Evolutionary conservation across 768 basidiomycete species (phyloP), one percentile per base, ranked within the genome.

Genomic region (Naganishia vaughanmartiniae): DNA sequence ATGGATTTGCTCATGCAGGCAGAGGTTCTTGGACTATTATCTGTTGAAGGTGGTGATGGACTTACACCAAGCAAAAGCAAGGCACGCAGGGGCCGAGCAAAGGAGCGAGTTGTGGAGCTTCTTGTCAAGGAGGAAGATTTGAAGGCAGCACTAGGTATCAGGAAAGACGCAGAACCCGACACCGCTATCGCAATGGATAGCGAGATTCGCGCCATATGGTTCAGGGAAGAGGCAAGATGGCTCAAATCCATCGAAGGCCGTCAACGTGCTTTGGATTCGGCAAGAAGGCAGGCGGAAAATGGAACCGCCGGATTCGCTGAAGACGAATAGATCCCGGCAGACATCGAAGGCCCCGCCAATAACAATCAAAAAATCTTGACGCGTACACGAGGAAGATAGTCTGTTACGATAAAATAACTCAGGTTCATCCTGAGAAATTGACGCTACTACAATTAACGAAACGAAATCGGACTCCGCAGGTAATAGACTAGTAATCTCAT

Each of bases 1-100:
- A 73, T 77, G 56, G 80, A 81, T 68, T 67, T 82, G 33, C 70
- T 82, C 17, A 78, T 79, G 48, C 80, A 80, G 63, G 76, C 80
- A 31, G 80, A 80, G 60, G 77, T 76, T 14, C 60, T 78, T 9
- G 78, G 80, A 28, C 65, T 82, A 34, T 58, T 82, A 53, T 74
- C 72, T 7, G 48, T 82, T 24, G 66, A 69, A 17, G 63, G 48
- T 24, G 54, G 39, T 11, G 70, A 54, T n/a, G 54, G 54, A 15
- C 48, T 48, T 17, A 53, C 54, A 14, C 57, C 34, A 55, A 63
- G 48, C 17, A 48, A 46, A 56, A 56, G 54, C 45, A 65, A 55
- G 48, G 53, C 42, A 31, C 58, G 36, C 55, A 58, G 42, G 60
- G 58, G n/a, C 30, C 24, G 51, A 26, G 60, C 60, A 15, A 69